Evolutionary conservation across 495 filamentous ascomycete genomes (phyloP), one percentile per base, ranked within the genome.

Genomic region (Daldinia childiae): DNA sequence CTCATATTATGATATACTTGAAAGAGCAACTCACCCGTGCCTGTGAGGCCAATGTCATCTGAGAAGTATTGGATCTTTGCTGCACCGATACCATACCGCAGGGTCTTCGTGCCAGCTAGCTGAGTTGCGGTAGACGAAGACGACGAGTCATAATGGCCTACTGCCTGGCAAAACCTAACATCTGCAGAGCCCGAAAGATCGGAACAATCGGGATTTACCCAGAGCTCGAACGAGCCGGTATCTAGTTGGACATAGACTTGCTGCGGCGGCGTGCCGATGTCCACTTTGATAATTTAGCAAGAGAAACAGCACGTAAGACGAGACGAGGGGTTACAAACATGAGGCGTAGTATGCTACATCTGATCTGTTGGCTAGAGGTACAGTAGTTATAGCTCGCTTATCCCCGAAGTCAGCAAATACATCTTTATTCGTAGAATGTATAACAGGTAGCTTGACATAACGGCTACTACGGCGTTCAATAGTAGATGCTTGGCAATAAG

Each of bases 331-430:
- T 43, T 15, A 75, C 63, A 27, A 76, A 83, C 80, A 74, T 60
- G 83, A 76, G 6, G 82, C 83, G 60, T 84, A 85, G 68, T 85
- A 85, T 50, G 82, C 82, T 41, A 85, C 79, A 58, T 85, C 82
- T 9, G 83, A 81, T 15, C 82, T 76, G 73, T 83, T 85, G 38
- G 79, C 82, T 17, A 85, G 70, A 41, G 79, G 74, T 7, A 84
- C 76, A 7, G 71, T 72, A 62, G 81, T 77, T 24, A 84, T 76
- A 3, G 77, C 82, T 7, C 81, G 81, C 48, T 71, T 79, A 48
- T 74, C 68, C 36, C 74, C 69, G 15, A 74, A 70, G 32, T 76
- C 69, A 64, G 78, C 73, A 58, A 84, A 83, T 63, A 80, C 71
- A 34, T 77, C 62, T 41, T 74, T 70, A 55, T 83, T 84, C 19